Evolutionary conservation across 768 basidiomycete genomes (phyloP), one percentile per base, ranked within the genome.

Genomic region (Hypholoma sublateritium): DNA sequence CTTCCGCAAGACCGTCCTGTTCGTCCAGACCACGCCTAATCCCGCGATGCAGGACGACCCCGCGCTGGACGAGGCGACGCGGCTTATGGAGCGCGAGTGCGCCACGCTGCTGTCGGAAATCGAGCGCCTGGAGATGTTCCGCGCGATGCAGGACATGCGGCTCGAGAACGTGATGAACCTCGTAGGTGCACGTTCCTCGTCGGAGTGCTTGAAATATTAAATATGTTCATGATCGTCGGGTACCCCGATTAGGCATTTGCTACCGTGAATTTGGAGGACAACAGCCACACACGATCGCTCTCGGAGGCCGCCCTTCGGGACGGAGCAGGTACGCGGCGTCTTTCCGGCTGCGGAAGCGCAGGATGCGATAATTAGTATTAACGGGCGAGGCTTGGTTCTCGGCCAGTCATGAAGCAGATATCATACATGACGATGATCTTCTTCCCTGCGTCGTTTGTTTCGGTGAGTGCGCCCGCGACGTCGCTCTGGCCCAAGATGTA

Each of bases 371-470:
- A 4, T 44, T 44, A 34, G 19, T 17, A 32, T 36, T 25, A 34
- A n/a, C 49, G n/a, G 28, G n/a, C 8, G 37, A n/a, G 19, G 19
- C 16, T n/a, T 42, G 3, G 17, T 24, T 35, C 22, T 14, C 28
- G 39, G 11, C 12, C 34, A 66, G 76, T 70, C 3, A 75, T 76
- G 74, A 74, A 74, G 48, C 69, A 81, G 46, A 77, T 83, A 39
- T 74, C 78, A 0, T 81, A 80, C 53, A 64, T 83, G 5, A 79
- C 80, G 0, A 82, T 81, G 78, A 62, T 82, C 7, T 83, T 82
- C 62, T 65, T 83, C 1, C 80, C 81, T 0, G 79, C 79, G 3
- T 76, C 77, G 12, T 78, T 83, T 39, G 64, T 66, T 14, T 70
- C 71, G 24, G 72, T 72, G 58, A 56, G 68, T 32, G 9, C 9